Evolutionary conservation across 1,139 yeast genomes (phyloP).

Genomic region (Saccharomyces hybrid): DNA sequence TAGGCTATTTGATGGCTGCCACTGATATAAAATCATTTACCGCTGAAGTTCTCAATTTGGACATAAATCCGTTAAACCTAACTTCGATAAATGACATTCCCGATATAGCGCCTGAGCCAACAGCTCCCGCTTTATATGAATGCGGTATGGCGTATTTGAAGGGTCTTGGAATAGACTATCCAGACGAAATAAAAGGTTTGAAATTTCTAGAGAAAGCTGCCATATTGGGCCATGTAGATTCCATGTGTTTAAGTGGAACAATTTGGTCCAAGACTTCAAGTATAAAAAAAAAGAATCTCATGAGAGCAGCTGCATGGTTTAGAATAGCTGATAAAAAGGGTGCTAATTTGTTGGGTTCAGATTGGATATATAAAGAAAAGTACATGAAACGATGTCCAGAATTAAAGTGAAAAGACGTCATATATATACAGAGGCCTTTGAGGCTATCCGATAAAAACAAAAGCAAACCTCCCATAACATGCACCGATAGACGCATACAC

Average conservation of each 20-base stretch:
- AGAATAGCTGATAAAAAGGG: slow-evolving; percentile 62
- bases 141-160: slow-evolving; percentile 54
- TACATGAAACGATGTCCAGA: slow-evolving; percentile 30
- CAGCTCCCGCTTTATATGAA: slow-evolving; percentile 44
- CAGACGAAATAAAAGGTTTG: slow-evolving; percentile 52
- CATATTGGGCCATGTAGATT: slow-evolving; percentile 58
- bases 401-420: background rate
- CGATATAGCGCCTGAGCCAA: slow-evolving; percentile 25
- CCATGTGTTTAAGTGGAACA: slow-evolving; percentile 66
- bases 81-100: slow-evolving; percentile 19
- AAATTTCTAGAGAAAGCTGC: slow-evolving; percentile 59
- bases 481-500: background rate
- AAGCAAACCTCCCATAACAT: background rate
- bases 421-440: background rate
- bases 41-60: slow-evolving; percentile 21
- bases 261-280: slow-evolving; percentile 56
- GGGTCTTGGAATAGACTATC: slow-evolving; percentile 49
- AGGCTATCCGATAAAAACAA: background rate
- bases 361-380: slow-evolving; percentile 73
- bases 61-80: slow-evolving; percentile 32
- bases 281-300: slow-evolving; percentile 50
- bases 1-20: slow-evolving; percentile 53
- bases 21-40: slow-evolving; percentile 31
- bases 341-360: slow-evolving; percentile 56
- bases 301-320: slow-evolving; percentile 64